phyloP scores from a whole-genome alignment of 2,329 filamentous ascomycete species.

The Fusarium brachygibbosum region DNA sequence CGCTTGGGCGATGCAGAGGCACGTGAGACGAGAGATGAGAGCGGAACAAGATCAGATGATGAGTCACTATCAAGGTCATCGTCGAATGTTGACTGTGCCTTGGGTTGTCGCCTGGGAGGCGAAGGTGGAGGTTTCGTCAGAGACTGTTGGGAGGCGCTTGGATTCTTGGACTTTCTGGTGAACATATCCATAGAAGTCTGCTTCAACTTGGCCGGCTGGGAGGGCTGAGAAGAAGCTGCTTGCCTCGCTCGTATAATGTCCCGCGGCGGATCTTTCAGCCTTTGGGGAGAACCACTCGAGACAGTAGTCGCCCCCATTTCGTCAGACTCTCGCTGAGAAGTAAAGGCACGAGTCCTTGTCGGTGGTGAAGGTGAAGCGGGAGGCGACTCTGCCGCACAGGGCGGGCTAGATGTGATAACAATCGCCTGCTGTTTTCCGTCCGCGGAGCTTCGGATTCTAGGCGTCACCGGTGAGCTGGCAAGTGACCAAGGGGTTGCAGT shows the following conservation, averaged over 20 bases:
- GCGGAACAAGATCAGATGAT: conserved; percentile 36
- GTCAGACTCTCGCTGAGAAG: conserved; percentile 39
- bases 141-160: conserved; percentile 17
- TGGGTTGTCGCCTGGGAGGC: not conserved
- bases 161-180: conserved; percentile 26
- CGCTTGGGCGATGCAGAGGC: conserved; percentile 29
- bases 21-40: conserved; percentile 28
- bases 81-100: not conserved
- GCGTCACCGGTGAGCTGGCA: conserved; percentile 59
- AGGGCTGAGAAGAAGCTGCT: not conserved
- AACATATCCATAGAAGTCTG: conserved; percentile 55
- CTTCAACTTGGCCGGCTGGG: conserved; percentile 44
- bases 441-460: conserved; percentile 53
- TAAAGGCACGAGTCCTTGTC: conserved; percentile 27
- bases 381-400: conserved; percentile 50
- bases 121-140: conserved; percentile 3
- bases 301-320: conserved; percentile 47
- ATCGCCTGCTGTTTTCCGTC: conserved; percentile 56
- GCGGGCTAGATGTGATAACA: conserved; percentile 61
- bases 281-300: conserved; percentile 39
- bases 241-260: conserved; percentile 7
- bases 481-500: conserved; percentile 55
- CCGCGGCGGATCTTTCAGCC: conserved; percentile 25
- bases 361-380: conserved; percentile 45
- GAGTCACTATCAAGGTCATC: conserved; percentile 36